Evolutionary conservation across 202 grass and related monocot genomes (phyloP), one percentile per base, ranked within the genome.

Genomic region (Zoysia matrella): DNA sequence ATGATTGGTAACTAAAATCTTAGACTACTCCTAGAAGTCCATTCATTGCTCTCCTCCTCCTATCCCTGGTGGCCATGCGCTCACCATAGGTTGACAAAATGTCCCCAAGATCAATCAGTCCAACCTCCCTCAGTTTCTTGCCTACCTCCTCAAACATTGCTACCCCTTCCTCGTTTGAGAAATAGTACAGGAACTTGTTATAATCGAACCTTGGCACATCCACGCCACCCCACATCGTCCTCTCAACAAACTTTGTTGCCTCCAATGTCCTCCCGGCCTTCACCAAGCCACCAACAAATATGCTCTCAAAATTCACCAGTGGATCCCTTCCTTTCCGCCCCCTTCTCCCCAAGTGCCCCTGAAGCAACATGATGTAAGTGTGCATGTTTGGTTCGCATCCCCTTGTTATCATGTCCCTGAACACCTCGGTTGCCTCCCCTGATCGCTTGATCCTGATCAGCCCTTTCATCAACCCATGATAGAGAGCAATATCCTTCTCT

Each of bases 301-400:
- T 94, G 87, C 83, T 97, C 69, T 92, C 91, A 11, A 97, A 97
- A 57, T 97, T 97, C 56, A 97, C 87, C 60, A 85, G 46, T 45
- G 82, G 84, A 66, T 97, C 89, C 73, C 60, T 80, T 50, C 89
- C 94, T 83, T 97, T 94, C 45, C 87, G 83, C 3, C 94, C 91
- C 51, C 91, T 94, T 86, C 94, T 92, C 6, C 94, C 94, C 80
- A 92, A 54, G 56, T 97, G 91, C 8, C 89, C 91, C 77, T 97
- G 94, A 82, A 97, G 82, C 64, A 97, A 79, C 94, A 97, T 97
- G 71, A 94, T 92, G 82, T 97, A 97, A 0, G 94, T 94, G 81
- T 97, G 94, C 94, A 94, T 97, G 80, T 87, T 92, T 1, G 94
- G 94, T 68, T 94, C 89, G 3, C 91, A 92, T 7, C 87, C 87